A percentile compares a stretch with the other conserved stretches of the same genome.
Evolutionary conservation across 2,329 filamentous ascomycete genomes (phyloP).

Genomic region (Colletotrichum simmondsii): DNA sequence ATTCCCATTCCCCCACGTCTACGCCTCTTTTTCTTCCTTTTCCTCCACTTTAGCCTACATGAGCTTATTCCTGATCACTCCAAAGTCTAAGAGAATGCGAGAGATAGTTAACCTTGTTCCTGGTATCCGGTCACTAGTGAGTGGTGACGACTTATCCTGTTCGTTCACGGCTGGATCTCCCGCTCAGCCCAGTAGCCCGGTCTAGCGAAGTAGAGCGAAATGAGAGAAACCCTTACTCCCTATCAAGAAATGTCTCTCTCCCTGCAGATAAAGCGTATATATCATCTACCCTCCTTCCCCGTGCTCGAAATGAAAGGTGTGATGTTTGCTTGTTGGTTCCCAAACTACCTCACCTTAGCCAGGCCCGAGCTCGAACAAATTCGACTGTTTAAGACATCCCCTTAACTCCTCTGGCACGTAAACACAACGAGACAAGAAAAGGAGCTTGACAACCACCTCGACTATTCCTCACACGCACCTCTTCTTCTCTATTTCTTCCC

Average conservation of each 20-base stretch:
- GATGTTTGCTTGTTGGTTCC: not conserved
- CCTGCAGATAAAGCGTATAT: not conserved
- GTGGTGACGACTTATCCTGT: not conserved
- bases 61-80: not conserved
- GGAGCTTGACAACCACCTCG: not conserved
- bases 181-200: not conserved
- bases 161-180: not conserved
- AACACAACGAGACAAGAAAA: not conserved
- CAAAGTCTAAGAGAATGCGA: slow-evolving; percentile 13
- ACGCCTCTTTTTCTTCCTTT: not conserved
- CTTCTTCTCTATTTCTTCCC: not conserved
- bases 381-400: not conserved
- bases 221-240: not conserved
- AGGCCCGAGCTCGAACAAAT: not conserved
- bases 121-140: not conserved
- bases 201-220: not conserved
- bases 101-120: not conserved
- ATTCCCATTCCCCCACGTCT: not conserved
- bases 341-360: not conserved
- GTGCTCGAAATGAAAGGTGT: not conserved
- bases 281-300: not conserved
- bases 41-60: not conserved
- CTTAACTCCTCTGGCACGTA: not conserved
- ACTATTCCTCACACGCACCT: not conserved
- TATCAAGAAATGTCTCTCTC: not conserved